These are phyloP conservation scores for Cytospora piceicola DNA, from an alignment of 2,329 filamentous ascomycete genomes.

Conservation along the genomic window DNA sequence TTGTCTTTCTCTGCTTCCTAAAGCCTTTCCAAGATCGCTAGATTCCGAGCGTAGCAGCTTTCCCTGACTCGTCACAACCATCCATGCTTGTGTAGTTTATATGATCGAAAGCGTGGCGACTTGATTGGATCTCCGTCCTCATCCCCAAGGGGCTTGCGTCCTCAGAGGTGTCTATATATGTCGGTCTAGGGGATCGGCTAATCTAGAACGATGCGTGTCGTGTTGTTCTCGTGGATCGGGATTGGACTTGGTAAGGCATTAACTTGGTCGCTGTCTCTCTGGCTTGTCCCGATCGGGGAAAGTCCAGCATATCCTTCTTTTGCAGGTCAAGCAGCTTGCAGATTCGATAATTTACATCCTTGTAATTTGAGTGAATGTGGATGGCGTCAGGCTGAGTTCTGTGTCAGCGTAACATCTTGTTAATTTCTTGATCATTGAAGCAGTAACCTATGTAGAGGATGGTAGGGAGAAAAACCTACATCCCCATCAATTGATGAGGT, in stretches of 20 bases:
- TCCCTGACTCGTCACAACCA: too few species aligned
- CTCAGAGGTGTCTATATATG: constrained; percentile 39
- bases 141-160: constrained; percentile 31
- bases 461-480: too few species aligned
- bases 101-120: neutral
- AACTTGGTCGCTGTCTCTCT: neutral
- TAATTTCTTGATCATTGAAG: too few species aligned
- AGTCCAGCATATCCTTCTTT: constrained; percentile 33
- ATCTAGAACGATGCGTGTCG: constrained; percentile 36
- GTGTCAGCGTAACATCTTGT: neutral
- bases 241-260: constrained; percentile 22
- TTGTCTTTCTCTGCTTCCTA: too few species aligned
- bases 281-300: constrained; percentile 31
- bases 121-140: constrained; percentile 2
- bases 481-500: constrained; percentile 8
- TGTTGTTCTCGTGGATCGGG: constrained; percentile 33
- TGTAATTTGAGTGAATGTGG: constrained; percentile 34
- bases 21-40: too few species aligned
- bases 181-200: constrained; percentile 33
- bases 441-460: too few species aligned
- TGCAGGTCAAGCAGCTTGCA: constrained; percentile 35
- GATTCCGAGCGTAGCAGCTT: too few species aligned
- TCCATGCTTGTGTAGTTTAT: neutral
- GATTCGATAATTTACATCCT: constrained; percentile 34
- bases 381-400: constrained; percentile 18